Evolutionary conservation across 192 early-diverging fungal species (phyloP), one percentile per base, ranked within the genome.

Genomic region (Funneliformis mosseae): DNA sequence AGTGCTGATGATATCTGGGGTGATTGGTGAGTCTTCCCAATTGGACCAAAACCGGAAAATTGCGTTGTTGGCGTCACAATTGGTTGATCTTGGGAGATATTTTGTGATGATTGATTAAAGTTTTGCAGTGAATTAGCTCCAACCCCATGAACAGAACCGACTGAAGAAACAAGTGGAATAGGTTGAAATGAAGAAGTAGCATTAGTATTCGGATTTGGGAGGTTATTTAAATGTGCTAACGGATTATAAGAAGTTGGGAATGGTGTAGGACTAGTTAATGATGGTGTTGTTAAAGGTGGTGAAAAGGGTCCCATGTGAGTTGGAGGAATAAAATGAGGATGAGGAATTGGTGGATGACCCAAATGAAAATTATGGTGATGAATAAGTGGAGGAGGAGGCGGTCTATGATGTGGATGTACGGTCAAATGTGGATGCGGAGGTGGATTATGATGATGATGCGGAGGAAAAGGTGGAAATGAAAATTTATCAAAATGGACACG

Each of bases 401-500:
- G 77, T 55, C 64, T 41, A 79, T 69, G 70, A 77, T 86, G 85
- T 27, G 80, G 48, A 70, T 60, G 83, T 10, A 63, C 50, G 11
- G 79, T 28, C 18, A 55, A 43, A 46, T 69, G 63, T 10, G 62
- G 76, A 64, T 84, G 85, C 23, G 83, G 85, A 43, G 83, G 85
- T 77, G 81, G 80, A 61, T 82, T 76, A 69, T 82, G 76, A 25
- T 80, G 81, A 42, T 82, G 81, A 64, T 83, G 76, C 0, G 79
- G 77, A 3, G 74, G 81, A 55, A 84, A 66, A 23, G 81, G 72
- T 42, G 77, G 77, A 28, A 79, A 69, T 1, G 84, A 75, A 81
- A 82, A 88, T 79, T 87, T 87, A 66, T 89, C 89, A 76, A 86
- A 88, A 61, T 89, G 88, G 27, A 90, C 89, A 12, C 85, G 85